These are phyloP conservation scores for Theobroma grandiflorum DNA, from an alignment of 441 rosid genomes.

Conservation along the genomic window DNA sequence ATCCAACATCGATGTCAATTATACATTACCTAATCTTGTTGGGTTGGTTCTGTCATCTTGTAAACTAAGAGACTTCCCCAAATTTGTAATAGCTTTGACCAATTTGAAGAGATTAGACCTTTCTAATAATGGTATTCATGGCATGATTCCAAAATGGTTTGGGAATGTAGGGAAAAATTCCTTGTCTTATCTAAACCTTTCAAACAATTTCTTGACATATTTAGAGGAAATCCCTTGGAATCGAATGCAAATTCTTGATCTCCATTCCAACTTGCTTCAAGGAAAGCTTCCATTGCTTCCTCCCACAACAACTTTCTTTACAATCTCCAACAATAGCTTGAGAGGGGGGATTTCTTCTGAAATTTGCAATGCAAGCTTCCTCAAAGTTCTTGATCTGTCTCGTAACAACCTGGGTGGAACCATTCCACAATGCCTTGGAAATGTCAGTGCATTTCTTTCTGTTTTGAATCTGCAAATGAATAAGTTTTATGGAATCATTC, in stretches of 20 bases:
- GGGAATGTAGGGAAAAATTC: background rate
- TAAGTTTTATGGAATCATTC: slow-evolving; percentile 21
- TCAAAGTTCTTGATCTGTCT: background rate
- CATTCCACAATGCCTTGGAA: background rate
- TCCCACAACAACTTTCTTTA: background rate
- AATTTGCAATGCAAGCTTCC: background rate
- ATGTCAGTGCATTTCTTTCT: background rate
- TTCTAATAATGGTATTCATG: slow-evolving; percentile 25
- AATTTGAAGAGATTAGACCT: slow-evolving; percentile 28
- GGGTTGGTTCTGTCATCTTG: slow-evolving; percentile 36
- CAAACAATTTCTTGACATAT: slow-evolving; percentile 31
- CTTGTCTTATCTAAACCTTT: slow-evolving; percentile 27
- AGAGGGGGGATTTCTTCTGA: background rate
- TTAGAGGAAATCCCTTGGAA: slow-evolving; percentile 10
- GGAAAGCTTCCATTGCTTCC: slow-evolving; percentile 19
- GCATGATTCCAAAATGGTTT: slow-evolving; percentile 17
- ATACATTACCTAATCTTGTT: slow-evolving; percentile 10
- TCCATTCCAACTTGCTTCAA: slow-evolving; percentile 23
- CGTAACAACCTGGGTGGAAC: background rate
- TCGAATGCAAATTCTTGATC: slow-evolving; percentile 10
- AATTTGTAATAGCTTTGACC: slow-evolving; percentile 22
- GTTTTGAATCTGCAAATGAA: slow-evolving; percentile 5
- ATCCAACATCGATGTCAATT: background rate
- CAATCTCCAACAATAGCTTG: background rate
- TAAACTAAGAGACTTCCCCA: slow-evolving; percentile 37